Evolutionary conservation across 2,329 filamentous ascomycete species (phyloP).

Genomic region (Fusarium paranaense): DNA sequence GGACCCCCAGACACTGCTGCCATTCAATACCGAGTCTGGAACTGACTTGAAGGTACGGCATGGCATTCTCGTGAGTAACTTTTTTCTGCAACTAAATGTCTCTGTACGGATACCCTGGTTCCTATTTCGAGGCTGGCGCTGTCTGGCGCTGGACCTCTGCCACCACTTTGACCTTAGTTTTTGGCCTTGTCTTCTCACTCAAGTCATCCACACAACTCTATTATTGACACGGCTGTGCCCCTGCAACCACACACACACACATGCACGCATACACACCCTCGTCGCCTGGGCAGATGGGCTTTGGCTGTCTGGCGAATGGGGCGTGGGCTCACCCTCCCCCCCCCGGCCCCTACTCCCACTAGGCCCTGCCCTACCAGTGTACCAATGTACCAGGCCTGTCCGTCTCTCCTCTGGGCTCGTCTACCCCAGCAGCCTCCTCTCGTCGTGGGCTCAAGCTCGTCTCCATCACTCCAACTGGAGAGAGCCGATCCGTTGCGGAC

Average conservation of each 20-base stretch:
- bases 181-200: slow-evolving; percentile 20
- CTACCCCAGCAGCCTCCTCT: slow-evolving; percentile 31
- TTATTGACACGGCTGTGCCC: slow-evolving; percentile 21
- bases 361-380: slow-evolving; percentile 36
- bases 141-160: slow-evolving; percentile 31
- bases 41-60: slow-evolving; percentile 19
- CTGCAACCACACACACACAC: slow-evolving; percentile 20
- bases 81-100: slow-evolving; percentile 15
- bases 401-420: slow-evolving; percentile 10
- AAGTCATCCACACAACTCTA: slow-evolving; percentile 5
- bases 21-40: slow-evolving; percentile 38
- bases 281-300: slow-evolving; percentile 16
- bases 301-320: slow-evolving; percentile 33
- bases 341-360: slow-evolving; percentile 24
- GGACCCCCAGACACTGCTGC: slow-evolving; percentile 25
- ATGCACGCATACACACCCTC: slow-evolving; percentile 23
- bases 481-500: slow-evolving; percentile 42
- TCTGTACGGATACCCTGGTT: slow-evolving; percentile 9
- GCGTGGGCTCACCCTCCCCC: slow-evolving; percentile 28
- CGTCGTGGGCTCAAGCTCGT: slow-evolving; percentile 30
- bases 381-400: slow-evolving; percentile 31
- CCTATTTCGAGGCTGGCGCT: slow-evolving; percentile 31
- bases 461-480: slow-evolving; percentile 33
- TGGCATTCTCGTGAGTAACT: slow-evolving; percentile 33
- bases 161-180: slow-evolving; percentile 22